Evolutionary conservation across 1,284 basidiomycete species (phyloP).

Genomic region (Moesziomyces sp.): DNA sequence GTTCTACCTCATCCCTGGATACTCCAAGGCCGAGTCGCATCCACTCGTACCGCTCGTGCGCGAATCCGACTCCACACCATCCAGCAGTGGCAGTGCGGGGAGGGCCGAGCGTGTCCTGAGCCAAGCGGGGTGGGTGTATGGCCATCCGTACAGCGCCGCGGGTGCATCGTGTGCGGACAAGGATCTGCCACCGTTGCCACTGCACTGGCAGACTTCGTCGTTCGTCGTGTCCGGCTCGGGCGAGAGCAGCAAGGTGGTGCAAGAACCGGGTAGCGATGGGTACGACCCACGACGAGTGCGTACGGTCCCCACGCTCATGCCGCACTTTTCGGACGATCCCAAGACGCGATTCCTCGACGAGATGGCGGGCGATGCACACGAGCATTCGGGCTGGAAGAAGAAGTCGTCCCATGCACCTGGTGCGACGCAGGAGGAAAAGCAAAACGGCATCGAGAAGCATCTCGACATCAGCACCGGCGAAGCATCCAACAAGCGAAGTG

Average conservation of each 20-base stretch:
- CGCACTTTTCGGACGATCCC: constrained; percentile 66
- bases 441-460: constrained; percentile 9
- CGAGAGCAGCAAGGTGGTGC: background rate
- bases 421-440: constrained; percentile 8
- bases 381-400: constrained; percentile 54
- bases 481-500: background rate
- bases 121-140: constrained; percentile 57
- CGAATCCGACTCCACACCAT: background rate
- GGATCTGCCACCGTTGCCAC: constrained; percentile 51
- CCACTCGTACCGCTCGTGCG: constrained; percentile 54
- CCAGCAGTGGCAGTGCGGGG: background rate
- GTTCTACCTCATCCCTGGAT: constrained; percentile 64
- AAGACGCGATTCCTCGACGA: constrained; percentile 67
- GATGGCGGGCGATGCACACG: constrained; percentile 58
- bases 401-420: constrained; percentile 1
- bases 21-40: constrained; percentile 54
- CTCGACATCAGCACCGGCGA: constrained; percentile 1
- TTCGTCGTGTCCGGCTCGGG: constrained; percentile 13
- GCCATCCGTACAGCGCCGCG: constrained; percentile 58
- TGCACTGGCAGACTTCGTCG: constrained; percentile 39
- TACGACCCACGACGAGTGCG: constrained; percentile 32
- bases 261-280: constrained; percentile 8
- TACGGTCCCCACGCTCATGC: constrained; percentile 60
- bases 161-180: constrained; percentile 14
- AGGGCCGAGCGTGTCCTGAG: background rate